Conservation (phyloP, 495 filamentous ascomycete species). For the Aspergillus wentii region DNA sequence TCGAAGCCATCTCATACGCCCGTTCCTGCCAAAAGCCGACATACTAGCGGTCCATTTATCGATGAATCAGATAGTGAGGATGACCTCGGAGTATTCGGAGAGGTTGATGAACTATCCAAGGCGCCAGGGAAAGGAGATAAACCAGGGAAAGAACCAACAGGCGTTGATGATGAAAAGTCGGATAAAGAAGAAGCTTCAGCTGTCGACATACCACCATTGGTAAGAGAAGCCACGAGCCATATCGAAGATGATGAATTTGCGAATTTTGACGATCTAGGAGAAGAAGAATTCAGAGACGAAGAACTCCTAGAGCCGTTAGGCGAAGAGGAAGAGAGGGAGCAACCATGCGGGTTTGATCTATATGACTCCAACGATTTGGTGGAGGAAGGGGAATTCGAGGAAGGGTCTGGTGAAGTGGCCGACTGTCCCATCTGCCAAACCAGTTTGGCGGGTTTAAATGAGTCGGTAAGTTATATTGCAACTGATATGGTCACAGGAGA, state of each 20-base stretch:
- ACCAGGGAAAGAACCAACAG: constrained; percentile 6
- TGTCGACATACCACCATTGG: constrained; percentile 33
- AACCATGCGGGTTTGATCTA: constrained; percentile 12
- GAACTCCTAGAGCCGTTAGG: constrained; percentile 38
- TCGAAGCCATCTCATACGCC: constrained; percentile 4
- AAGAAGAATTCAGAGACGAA: constrained; percentile 33
- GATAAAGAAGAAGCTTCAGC: constrained; percentile 40
- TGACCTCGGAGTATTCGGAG: constrained; percentile 29
- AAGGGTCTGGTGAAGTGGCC: constrained; percentile 13
- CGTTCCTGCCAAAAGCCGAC: constrained; percentile 8
- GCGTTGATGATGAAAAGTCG: constrained; percentile 36
- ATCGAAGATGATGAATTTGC: constrained; percentile 54
- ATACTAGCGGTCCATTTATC: constrained; percentile 51
- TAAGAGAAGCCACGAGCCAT: constrained; percentile 54
- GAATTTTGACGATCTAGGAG: constrained; percentile 67
- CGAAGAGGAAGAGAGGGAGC: constrained; percentile 21
- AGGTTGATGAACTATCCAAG: constrained; percentile 11
- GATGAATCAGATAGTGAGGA: constrained; percentile 67
- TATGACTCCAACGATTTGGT: constrained; percentile 16
- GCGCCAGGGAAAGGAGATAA: neutral
- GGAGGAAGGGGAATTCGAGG: constrained; percentile 39
- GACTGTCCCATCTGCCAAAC: constrained; percentile 74
- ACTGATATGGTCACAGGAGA: too few relatives aligned
- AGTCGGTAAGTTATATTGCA: constrained; percentile 46
- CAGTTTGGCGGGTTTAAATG: constrained; percentile 52